These are phyloP conservation scores for Penstemon eatonii DNA, from an alignment of 257 asterid species.

Conservation along the genomic window DNA sequence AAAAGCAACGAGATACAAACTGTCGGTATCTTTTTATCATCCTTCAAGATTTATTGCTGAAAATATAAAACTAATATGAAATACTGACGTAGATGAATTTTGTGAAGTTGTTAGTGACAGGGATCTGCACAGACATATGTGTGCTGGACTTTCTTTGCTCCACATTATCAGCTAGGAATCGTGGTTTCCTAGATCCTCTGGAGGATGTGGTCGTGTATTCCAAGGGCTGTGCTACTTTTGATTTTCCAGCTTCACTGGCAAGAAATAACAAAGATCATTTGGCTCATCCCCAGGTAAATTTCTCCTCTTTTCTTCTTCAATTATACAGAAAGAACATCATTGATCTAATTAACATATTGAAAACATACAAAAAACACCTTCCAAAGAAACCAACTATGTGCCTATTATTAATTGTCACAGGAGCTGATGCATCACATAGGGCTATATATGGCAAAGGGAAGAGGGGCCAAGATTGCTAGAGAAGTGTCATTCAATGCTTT, in stretches of 20 bases:
- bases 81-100: slow-evolving; percentile 14
- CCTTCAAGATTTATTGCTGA: neutral
- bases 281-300: slow-evolving; percentile 64
- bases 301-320: too few relatives aligned
- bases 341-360: neutral
- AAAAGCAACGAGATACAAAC: slow-evolving; percentile 47
- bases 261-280: slow-evolving; percentile 38
- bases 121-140: slow-evolving; percentile 73
- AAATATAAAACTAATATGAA: neutral
- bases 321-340: too few relatives aligned
- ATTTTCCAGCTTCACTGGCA: slow-evolving; percentile 52
- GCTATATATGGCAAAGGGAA: slow-evolving; percentile 59
- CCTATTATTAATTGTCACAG: slow-evolving; percentile 17
- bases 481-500: slow-evolving; percentile 32
- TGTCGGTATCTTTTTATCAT: slow-evolving; percentile 36
- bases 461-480: slow-evolving; percentile 64
- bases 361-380: neutral
- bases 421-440: slow-evolving; percentile 68
- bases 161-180: slow-evolving; percentile 62
- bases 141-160: slow-evolving; percentile 80
- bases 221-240: slow-evolving; percentile 72
- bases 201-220: slow-evolving; percentile 63
- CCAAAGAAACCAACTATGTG: slow-evolving; percentile 1
- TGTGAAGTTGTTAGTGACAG: slow-evolving; percentile 56
- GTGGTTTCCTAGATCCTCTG: slow-evolving; percentile 51